Conservation (phyloP, 2,329 filamentous ascomycete species). For the Fusarium mangiferae region DNA sequence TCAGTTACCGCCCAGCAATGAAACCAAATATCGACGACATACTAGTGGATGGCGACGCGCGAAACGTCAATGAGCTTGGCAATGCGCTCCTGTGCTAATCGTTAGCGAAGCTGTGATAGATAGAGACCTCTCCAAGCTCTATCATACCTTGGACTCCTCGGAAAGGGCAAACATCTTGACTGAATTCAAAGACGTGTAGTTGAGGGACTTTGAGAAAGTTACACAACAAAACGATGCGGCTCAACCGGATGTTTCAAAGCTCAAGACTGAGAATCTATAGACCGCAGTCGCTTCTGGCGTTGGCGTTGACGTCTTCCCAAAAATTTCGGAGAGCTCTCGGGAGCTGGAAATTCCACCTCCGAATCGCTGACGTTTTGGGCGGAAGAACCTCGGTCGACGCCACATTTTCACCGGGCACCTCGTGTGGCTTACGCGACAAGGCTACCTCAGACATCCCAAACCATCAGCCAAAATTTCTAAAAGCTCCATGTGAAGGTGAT, state of each 20-base stretch:
- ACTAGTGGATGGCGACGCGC: conserved; percentile 96
- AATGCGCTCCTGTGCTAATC: conserved; percentile 83
- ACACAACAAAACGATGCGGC: neutral
- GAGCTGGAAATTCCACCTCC: conserved; percentile 42
- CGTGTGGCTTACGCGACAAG: conserved; percentile 30
- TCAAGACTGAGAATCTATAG: conserved; percentile 30
- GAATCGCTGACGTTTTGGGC: conserved; percentile 6
- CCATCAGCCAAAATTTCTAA: conserved; percentile 43
- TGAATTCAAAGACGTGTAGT: neutral
- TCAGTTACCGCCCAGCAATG: conserved; percentile 48
- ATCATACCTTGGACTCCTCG: conserved; percentile 91
- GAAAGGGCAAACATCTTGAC: conserved; percentile 75
- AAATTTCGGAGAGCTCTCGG: conserved; percentile 39
- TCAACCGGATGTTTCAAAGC: conserved; percentile 11
- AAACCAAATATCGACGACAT: conserved; percentile 51
- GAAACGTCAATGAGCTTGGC: conserved; percentile 95
- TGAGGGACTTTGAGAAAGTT: conserved; percentile 2
- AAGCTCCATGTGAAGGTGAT: conserved; percentile 28
- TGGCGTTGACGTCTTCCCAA: conserved; percentile 33
- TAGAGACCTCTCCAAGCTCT: neutral
- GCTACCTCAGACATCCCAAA: conserved; percentile 26
- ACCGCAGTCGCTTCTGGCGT: conserved; percentile 2
- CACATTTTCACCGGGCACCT: neutral
- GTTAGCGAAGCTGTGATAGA: conserved; percentile 24
- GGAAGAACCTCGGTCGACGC: conserved; percentile 48